Conservation (phyloP, 192 early-diverging fungal species). For the Jimgerdemannia lactiflua region DNA sequence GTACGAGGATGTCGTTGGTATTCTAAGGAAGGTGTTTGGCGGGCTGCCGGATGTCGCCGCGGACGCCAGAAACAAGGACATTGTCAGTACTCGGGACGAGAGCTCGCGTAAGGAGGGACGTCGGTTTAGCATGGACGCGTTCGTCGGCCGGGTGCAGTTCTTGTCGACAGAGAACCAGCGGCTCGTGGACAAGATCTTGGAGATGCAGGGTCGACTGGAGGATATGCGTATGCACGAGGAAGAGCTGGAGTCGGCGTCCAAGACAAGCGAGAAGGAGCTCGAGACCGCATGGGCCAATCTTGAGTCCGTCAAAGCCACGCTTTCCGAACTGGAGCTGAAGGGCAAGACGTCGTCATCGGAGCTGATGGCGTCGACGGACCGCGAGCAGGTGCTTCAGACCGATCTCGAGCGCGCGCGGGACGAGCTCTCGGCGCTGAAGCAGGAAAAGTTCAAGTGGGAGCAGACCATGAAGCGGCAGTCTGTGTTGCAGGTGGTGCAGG, state of each 20-base stretch:
- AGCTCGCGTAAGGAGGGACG: background rate
- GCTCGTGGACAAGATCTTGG: conserved; percentile 8
- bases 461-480: conserved; percentile 34
- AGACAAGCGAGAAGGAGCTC: conserved; percentile 15
- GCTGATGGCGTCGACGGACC: conserved; percentile 5
- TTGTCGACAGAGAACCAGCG: conserved; percentile 13
- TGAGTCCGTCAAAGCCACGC: background rate
- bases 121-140: conserved; percentile 11
- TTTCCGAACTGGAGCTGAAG: conserved; percentile 20
- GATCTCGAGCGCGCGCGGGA: conserved; percentile 30
- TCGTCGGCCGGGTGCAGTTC: conserved; percentile 5
- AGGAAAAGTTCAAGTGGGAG: conserved; percentile 37
- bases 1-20: conserved; percentile 1
- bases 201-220: conserved; percentile 4
- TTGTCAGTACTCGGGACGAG: background rate
- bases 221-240: background rate
- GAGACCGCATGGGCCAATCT: conserved; percentile 10
- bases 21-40: background rate
- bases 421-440: conserved; percentile 11
- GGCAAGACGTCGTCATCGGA: conserved; percentile 19
- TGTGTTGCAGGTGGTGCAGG: conserved; percentile 33
- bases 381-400: conserved; percentile 18
- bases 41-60: conserved; percentile 15
- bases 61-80: background rate
- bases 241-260: conserved; percentile 1